A percentile compares a stretch with the other conserved stretches of the same genome.
phyloP scores from a whole-genome alignment of 163 green algal genomes.

The Volvox carteri region DNA sequence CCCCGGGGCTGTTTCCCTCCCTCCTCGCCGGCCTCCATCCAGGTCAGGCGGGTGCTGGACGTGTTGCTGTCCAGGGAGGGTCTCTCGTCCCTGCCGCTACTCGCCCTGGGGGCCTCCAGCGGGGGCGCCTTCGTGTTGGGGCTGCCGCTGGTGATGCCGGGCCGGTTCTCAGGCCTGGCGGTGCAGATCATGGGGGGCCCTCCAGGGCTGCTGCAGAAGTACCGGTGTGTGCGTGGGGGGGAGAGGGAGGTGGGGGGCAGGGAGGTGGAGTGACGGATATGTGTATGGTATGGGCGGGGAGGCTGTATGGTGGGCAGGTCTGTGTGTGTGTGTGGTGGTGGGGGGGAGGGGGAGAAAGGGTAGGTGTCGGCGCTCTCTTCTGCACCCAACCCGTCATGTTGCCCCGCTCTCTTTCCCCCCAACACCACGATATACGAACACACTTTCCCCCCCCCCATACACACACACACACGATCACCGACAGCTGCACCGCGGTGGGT shows the following conservation, averaged over 20 bases:
- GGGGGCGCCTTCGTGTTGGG: slow-evolving; percentile 75
- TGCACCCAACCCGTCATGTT: no score
- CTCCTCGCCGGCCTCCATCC: no score
- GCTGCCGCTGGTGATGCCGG: slow-evolving; percentile 62
- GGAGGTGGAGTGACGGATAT: no score
- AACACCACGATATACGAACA: no score
- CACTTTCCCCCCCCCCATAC: no score
- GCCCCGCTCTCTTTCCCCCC: no score
- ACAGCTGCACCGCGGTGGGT: no score
- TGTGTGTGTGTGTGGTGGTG: neutral
- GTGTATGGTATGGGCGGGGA: no score
- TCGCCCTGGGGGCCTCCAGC: slow-evolving; percentile 74
- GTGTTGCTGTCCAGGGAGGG: slow-evolving; percentile 62
- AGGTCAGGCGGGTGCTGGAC: slow-evolving; percentile 63
- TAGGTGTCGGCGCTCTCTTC: no score
- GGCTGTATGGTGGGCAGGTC: no score
- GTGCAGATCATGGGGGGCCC: slow-evolving; percentile 69
- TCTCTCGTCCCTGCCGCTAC: slow-evolving; percentile 72
- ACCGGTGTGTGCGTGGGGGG: neutral
- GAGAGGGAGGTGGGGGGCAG: neutral
- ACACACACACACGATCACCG: no score
- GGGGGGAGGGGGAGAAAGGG: neutral
- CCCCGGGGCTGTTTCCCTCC: no score
- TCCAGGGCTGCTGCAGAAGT: slow-evolving; percentile 27
- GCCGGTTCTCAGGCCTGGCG: slow-evolving; percentile 48